phyloP scores from a whole-genome alignment of 208 protist species.

The Wallacemonas sp. region DNA sequence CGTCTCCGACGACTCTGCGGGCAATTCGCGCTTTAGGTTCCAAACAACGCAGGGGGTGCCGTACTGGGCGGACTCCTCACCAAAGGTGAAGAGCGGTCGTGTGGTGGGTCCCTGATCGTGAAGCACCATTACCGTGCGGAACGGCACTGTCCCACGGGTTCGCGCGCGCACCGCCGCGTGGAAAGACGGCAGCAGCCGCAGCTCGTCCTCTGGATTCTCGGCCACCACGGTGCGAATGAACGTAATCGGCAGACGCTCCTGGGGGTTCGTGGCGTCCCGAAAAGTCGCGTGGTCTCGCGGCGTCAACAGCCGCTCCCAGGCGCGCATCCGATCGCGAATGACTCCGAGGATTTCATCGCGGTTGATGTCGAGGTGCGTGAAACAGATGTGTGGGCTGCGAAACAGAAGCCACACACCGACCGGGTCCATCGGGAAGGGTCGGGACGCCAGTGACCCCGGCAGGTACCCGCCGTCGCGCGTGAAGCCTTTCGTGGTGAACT shows the following conservation, averaged over 20 bases:
- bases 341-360: constrained; percentile 32
- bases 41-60: constrained; percentile 42
- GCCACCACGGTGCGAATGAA: constrained; percentile 79
- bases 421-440: constrained; percentile 49
- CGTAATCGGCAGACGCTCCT: constrained; percentile 27
- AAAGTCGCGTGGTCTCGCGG: background rate
- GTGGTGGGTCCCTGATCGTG: constrained; percentile 67
- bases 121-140: constrained; percentile 72
- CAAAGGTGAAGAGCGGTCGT: constrained; percentile 38
- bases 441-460: constrained; percentile 2
- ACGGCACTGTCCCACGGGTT: constrained; percentile 40
- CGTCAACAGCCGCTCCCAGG: constrained; percentile 54
- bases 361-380: constrained; percentile 85
- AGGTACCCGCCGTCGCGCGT: constrained; percentile 2
- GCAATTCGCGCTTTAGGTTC: constrained; percentile 30
- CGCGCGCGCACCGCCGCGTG: constrained; percentile 42
- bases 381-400: constrained; percentile 73
- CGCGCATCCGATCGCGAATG: constrained; percentile 47
- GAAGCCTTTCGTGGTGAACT: constrained; percentile 58
- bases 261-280: background rate
- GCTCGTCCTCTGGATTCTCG: constrained; percentile 58
- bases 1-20: background rate
- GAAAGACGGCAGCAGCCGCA: constrained; percentile 56
- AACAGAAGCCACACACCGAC: constrained; percentile 77
- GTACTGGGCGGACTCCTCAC: constrained; percentile 17